phyloP scores from a whole-genome alignment of 2,329 filamentous ascomycete genomes.

The Ophiobolus disseminans region DNA sequence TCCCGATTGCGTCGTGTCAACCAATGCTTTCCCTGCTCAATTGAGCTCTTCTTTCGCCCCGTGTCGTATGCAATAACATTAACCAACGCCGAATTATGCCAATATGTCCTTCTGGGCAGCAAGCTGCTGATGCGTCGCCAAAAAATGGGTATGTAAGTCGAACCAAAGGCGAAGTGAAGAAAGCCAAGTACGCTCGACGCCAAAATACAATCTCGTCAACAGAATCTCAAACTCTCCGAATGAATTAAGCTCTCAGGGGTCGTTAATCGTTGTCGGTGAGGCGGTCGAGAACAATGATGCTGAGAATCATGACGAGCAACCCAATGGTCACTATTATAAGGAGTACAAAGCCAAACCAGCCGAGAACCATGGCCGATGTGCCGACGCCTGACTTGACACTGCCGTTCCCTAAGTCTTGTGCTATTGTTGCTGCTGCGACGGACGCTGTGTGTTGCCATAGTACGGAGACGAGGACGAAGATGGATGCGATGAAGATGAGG shows the following conservation, averaged over 20 bases:
- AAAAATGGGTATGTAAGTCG: constrained; percentile 44
- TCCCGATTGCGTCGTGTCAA: constrained; percentile 17
- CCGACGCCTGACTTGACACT: constrained; percentile 86
- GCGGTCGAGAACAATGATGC: constrained; percentile 79
- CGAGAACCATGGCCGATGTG: constrained; percentile 94
- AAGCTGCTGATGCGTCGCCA: constrained; percentile 32
- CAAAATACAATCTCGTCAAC: constrained; percentile 32
- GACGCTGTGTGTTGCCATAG: constrained; percentile 96
- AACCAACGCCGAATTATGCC: constrained; percentile 42
- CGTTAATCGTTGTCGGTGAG: constrained; percentile 53
- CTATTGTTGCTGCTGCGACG: constrained; percentile 91
- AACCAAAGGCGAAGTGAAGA: constrained; percentile 26
- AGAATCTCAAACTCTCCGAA: constrained; percentile 15
- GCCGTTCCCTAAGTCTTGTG: constrained; percentile 90
- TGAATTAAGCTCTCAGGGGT: neutral
- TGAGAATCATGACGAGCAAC: constrained; percentile 93
- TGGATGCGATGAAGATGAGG: constrained; percentile 78
- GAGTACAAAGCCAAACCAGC: constrained; percentile 95
- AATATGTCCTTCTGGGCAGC: constrained; percentile 35
- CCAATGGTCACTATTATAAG: constrained; percentile 96
- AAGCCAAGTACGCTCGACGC: constrained; percentile 36
- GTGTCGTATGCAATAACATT: constrained; percentile 22
- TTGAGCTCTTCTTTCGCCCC: constrained; percentile 11
- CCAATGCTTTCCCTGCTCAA: constrained; percentile 5
- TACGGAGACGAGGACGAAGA: constrained; percentile 71